phyloP scores from a whole-genome alignment of 352 stramenopile genomes.

The Globisporangium heterothallicum region DNA sequence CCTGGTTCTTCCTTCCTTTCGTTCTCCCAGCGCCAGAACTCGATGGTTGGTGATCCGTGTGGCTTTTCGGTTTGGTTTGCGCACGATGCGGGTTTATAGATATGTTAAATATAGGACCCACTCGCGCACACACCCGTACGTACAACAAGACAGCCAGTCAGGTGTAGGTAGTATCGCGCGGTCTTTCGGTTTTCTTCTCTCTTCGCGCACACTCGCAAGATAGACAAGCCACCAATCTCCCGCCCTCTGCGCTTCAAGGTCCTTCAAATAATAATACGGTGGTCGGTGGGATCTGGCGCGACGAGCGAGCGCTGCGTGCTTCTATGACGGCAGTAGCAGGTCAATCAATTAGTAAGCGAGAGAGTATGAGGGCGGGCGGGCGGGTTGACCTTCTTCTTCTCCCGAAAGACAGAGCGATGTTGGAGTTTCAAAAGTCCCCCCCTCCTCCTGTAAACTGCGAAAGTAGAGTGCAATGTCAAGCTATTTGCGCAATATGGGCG shows the following conservation, averaged over 20 bases:
- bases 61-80: too few relatives aligned
- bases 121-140: background rate
- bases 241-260: too few relatives aligned
- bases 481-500: background rate
- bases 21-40: too few relatives aligned
- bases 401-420: background rate
- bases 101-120: background rate
- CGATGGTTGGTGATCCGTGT: too few relatives aligned
- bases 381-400: conserved; percentile 1
- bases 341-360: background rate
- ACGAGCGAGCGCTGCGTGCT: background rate
- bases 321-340: background rate
- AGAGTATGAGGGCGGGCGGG: background rate
- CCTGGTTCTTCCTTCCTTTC: too few relatives aligned
- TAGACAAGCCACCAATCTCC: too few relatives aligned
- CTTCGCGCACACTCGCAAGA: too few relatives aligned
- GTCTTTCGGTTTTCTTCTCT: too few relatives aligned
- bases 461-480: background rate
- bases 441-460: background rate
- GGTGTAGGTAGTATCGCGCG: too few relatives aligned
- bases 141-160: too few relatives aligned
- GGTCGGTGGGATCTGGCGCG: background rate
- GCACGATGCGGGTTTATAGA: background rate
- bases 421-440: background rate
- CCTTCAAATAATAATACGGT: too few relatives aligned